Evolutionary conservation across 139 green algal species (phyloP).

Genomic region (Dunaliella primolecta): DNA sequence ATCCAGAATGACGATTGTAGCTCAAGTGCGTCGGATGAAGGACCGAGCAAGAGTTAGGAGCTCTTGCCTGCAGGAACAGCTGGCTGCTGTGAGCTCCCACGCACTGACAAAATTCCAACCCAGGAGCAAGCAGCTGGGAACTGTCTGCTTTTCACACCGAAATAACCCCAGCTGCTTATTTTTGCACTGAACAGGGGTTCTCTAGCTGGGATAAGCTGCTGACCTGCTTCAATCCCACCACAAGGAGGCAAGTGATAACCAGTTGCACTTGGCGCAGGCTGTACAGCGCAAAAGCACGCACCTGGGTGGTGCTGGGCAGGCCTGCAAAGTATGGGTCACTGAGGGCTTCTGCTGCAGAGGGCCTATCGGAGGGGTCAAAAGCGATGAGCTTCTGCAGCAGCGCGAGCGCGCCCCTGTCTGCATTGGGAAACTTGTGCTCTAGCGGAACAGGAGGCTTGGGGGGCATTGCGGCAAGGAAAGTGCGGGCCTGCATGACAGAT

Average conservation of each 20-base stretch:
- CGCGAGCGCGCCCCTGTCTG: constrained; percentile 49
- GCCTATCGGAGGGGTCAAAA: constrained; percentile 69
- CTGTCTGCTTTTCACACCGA: too few relatives aligned
- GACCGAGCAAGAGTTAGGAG: background rate
- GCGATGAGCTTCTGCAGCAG: constrained; percentile 66
- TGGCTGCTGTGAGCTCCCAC: background rate
- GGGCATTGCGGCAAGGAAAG: constrained; percentile 30
- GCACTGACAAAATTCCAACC: background rate
- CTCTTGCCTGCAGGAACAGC: background rate
- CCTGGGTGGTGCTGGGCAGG: constrained; percentile 10
- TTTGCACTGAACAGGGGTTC: too few relatives aligned
- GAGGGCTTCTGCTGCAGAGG: constrained; percentile 66
- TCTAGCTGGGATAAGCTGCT: too few relatives aligned
- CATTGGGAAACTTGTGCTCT: constrained; percentile 30
- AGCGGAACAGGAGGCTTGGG: constrained; percentile 21
- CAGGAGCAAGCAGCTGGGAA: too few relatives aligned
- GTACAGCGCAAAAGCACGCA: too few relatives aligned
- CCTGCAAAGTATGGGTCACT: constrained; percentile 70
- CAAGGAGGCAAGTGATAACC: too few relatives aligned
- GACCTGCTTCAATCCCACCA: too few relatives aligned
- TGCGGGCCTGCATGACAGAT: constrained; percentile 21
- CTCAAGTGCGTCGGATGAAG: background rate
- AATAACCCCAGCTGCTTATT: too few relatives aligned
- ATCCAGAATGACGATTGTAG: background rate
- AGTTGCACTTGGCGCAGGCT: too few relatives aligned